A percentile compares a stretch with the other conserved stretches of the same genome.
Conservation (phyloP, 1,139 yeast species). For the Diutina neorugosa region DNA sequence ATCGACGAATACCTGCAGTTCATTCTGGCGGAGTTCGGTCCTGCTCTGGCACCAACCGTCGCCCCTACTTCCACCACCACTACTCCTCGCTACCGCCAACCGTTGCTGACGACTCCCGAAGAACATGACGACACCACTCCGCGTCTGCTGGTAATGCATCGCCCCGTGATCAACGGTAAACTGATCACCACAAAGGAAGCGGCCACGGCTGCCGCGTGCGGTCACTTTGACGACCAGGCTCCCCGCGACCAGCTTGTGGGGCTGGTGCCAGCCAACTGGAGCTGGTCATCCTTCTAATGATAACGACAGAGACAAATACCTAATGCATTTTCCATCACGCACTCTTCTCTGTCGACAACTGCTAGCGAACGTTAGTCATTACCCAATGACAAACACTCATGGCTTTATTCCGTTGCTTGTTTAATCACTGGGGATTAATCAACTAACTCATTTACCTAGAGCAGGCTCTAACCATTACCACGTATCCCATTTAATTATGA, state of each 20-base stretch:
- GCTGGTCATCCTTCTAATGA: slow-evolving; percentile 54
- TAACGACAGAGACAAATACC: background rate
- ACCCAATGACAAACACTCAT: too few species aligned
- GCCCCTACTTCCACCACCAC: background rate
- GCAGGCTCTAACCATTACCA: too few species aligned
- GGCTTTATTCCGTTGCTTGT: too few species aligned
- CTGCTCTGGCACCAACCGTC: background rate
- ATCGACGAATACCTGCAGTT: slow-evolving; percentile 54
- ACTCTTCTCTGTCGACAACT: too few species aligned
- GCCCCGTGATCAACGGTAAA: slow-evolving; percentile 1
- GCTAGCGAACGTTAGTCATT: too few species aligned
- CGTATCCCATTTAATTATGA: too few species aligned
- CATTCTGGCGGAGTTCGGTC: slow-evolving; percentile 30
- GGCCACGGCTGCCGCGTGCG: slow-evolving; percentile 5
- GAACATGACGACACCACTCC: slow-evolving; percentile 5
- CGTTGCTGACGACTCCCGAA: slow-evolving; percentile 7
- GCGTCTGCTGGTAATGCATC: slow-evolving; percentile 2
- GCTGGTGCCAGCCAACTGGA: slow-evolving; percentile 67
- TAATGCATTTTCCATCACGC: background rate
- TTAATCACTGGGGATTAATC: too few species aligned
- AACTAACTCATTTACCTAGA: too few species aligned
- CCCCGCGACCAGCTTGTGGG: slow-evolving; percentile 23
- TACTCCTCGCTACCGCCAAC: background rate
- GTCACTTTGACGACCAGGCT: background rate
- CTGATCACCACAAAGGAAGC: slow-evolving; percentile 5